These are phyloP conservation scores for Draba incana DNA, from an alignment of 345 rosid species.

Conservation along the genomic window DNA sequence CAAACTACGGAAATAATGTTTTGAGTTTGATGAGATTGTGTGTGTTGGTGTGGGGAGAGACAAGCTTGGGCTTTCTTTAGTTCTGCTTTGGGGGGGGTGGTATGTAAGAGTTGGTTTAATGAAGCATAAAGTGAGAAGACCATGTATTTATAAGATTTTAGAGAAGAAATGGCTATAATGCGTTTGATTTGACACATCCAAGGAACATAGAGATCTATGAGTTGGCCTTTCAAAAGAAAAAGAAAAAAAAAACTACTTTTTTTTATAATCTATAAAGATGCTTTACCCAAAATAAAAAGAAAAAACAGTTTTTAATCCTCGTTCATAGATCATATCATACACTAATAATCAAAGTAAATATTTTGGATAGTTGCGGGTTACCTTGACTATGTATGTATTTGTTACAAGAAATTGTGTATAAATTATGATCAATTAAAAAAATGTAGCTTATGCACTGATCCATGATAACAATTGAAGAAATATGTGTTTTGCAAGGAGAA, in stretches of 20 bases:
- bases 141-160: slow-evolving; percentile 37
- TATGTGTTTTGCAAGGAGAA: not conserved
- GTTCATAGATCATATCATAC: not conserved
- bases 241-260: too few species aligned
- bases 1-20: slow-evolving; percentile 4
- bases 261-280: slow-evolving; percentile 3
- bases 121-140: slow-evolving; percentile 39
- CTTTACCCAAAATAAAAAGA: not conserved
- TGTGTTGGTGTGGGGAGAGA: slow-evolving; percentile 34
- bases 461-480: not conserved
- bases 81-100: slow-evolving; percentile 10
- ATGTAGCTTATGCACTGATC: not conserved
- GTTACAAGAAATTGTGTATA: not conserved
- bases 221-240: not conserved
- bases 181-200: slow-evolving; percentile 42
- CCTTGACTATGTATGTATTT: not conserved
- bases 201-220: slow-evolving; percentile 18
- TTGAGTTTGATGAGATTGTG: slow-evolving; percentile 6
- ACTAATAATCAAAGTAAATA: not conserved
- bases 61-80: slow-evolving; percentile 36
- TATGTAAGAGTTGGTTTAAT: slow-evolving; percentile 31
- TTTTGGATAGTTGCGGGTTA: not conserved
- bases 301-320: not conserved
- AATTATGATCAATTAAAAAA: not conserved
- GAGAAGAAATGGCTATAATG: slow-evolving; percentile 15